These are phyloP conservation scores for Fusarium nurragi DNA, from an alignment of 2,329 filamentous ascomycete species.

Conservation along the genomic window DNA sequence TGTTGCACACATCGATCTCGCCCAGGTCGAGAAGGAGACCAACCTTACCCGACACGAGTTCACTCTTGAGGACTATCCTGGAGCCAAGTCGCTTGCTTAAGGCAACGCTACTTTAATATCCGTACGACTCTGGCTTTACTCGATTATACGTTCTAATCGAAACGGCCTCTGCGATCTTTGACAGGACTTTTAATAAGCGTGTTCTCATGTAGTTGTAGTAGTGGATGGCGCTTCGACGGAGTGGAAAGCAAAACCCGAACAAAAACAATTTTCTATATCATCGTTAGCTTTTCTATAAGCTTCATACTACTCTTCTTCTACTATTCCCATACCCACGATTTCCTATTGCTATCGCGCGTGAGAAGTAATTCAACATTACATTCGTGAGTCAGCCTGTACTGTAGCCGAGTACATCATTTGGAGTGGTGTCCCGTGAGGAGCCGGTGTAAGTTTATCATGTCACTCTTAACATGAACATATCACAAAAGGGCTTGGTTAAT, in stretches of 20 bases:
- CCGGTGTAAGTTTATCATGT: neutral
- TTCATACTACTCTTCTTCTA: slow-evolving; percentile 4
- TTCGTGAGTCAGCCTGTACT: neutral
- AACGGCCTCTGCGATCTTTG: neutral
- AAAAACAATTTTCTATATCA: neutral
- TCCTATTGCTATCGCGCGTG: neutral
- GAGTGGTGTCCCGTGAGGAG: neutral
- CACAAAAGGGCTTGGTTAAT: neutral
- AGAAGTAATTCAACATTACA: neutral
- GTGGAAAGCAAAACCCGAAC: slow-evolving; percentile 1
- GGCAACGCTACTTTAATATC: neutral
- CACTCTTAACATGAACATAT: neutral
- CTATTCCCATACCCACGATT: neutral
- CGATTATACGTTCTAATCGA: neutral
- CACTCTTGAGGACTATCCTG: slow-evolving; percentile 14
- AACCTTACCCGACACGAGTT: slow-evolving; percentile 43
- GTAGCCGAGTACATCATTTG: neutral
- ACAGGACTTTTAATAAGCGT: slow-evolving; percentile 25
- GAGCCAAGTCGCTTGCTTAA: slow-evolving; percentile 32
- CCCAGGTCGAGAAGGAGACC: slow-evolving; percentile 64
- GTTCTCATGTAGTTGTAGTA: slow-evolving; percentile 13
- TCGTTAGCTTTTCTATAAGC: slow-evolving; percentile 2
- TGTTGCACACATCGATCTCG: slow-evolving; percentile 63
- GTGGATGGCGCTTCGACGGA: slow-evolving; percentile 6
- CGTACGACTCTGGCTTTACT: neutral